phyloP scores from a whole-genome alignment of 805 yeast genomes.

The Lipomyces sp. region DNA sequence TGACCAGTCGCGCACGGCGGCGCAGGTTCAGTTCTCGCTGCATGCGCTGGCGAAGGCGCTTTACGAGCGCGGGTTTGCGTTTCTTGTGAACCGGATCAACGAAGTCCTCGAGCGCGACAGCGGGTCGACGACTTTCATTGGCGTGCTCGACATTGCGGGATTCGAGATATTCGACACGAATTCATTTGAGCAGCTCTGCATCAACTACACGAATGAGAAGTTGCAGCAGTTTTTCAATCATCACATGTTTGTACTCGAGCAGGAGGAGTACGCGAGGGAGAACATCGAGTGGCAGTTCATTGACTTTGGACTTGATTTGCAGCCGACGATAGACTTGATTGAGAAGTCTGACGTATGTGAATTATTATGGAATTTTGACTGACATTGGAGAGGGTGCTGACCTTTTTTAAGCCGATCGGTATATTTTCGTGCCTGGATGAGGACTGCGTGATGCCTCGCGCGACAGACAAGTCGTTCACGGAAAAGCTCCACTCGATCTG shows the following conservation, averaged over 20 bases:
- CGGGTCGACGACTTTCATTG: slow-evolving; percentile 52
- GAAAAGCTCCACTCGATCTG: slow-evolving; percentile 71
- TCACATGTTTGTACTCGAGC: slow-evolving; percentile 92
- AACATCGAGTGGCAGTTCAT: slow-evolving; percentile 90
- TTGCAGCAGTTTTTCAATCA: slow-evolving; percentile 96
- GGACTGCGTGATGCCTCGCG: slow-evolving; percentile 91
- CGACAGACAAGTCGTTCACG: slow-evolving; percentile 76
- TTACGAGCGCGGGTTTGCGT: slow-evolving; percentile 79
- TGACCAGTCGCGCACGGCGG: slow-evolving; percentile 69
- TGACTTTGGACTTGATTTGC: slow-evolving; percentile 92
- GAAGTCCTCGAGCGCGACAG: slow-evolving; percentile 51
- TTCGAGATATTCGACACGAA: slow-evolving; percentile 95
- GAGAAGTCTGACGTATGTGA: slow-evolving; percentile 51
- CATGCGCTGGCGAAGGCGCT: slow-evolving; percentile 86
- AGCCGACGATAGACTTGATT: slow-evolving; percentile 88
- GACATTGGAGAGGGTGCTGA: too few species aligned
- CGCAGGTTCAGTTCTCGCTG: slow-evolving; percentile 74
- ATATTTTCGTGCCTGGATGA: slow-evolving; percentile 84
- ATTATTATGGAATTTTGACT: too few species aligned
- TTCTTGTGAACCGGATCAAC: slow-evolving; percentile 73
- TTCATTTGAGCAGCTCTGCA: slow-evolving; percentile 95
- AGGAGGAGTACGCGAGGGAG: slow-evolving; percentile 92
- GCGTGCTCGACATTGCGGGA: slow-evolving; percentile 95
- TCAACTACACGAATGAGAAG: slow-evolving; percentile 88
- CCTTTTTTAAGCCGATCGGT: slow-evolving; percentile 72